Evolutionary conservation across 2,329 filamentous ascomycete genomes (phyloP), one percentile per base, ranked within the genome.

Genomic region (Phyllosticta citrichinensis): DNA sequence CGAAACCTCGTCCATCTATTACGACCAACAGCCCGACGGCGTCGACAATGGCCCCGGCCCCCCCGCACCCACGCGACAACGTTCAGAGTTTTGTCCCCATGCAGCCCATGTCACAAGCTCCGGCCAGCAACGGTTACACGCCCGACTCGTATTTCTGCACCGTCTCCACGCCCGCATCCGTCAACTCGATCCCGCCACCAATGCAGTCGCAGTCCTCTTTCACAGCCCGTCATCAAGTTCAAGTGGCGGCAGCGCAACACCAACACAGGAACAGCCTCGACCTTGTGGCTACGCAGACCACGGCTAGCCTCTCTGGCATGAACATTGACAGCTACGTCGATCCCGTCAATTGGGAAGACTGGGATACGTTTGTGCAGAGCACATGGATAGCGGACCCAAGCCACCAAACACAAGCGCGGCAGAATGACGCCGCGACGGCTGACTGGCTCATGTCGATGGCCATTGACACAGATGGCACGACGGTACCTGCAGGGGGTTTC

Each of bases 311-410:
- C 12, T 56, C 58, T 17, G 17, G 22, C 50, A 57, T 61, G 60
- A 57, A 50, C 11, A 51, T 61, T 17, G 55, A 61, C 14, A 30
- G 50, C 9, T 57, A 57, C 24, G 60, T 50, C 20, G 60, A 61
- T 8, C 60, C 60, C 5, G 60, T 61, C 55, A 61, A 61, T 22
- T 61, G 60, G 60, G 25, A 54, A 2, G 60, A 61, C 40, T 61
- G 60, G 60, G 50, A 57, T 24, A 55, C 57, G 17, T 61, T 61
- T 51, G 60, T 61, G 14, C 60, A 54, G 35, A 61, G 60, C 33
- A 61, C 60, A 6, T 61, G 60, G 60, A 51, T 50, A 10, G 60
- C 55, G 14, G 30, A 61, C 17, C 55, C 52, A 17, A 22, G 54
- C 14, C 33, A 35, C 9, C 27, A 30, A 30, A 30, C 27, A 30